Conservation (phyloP, 345 rosid genomes). For the Linum usitatissimum region DNA sequence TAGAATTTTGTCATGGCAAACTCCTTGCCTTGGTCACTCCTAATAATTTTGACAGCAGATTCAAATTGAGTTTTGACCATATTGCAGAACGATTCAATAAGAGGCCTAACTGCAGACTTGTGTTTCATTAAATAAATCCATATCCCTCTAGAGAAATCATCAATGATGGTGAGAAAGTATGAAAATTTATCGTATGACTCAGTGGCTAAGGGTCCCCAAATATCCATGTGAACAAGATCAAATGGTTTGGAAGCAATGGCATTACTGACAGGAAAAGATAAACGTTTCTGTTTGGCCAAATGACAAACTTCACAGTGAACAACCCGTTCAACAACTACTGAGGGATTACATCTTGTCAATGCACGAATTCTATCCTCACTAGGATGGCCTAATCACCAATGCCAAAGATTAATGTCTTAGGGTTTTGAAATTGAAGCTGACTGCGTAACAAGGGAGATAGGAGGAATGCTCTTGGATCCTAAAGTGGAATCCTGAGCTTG, state of each 20-base stretch:
- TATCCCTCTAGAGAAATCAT: not conserved
- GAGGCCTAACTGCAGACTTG: not conserved
- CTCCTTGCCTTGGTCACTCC: not conserved
- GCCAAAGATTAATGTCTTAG: not conserved
- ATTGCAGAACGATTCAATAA: not conserved
- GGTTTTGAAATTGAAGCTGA: not conserved
- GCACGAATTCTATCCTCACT: not conserved
- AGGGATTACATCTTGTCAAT: not conserved
- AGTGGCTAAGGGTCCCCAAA: not conserved
- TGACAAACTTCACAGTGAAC: not conserved
- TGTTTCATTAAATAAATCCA: not conserved
- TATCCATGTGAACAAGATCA: not conserved
- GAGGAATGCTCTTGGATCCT: not conserved
- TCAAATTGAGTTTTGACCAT: not conserved
- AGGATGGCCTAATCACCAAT: not conserved
- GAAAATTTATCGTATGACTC: not conserved
- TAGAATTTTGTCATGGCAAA: not conserved
- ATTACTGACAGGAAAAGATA: not conserved
- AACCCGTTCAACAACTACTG: not conserved
- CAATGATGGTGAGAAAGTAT: not conserved
- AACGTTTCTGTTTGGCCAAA: not conserved
- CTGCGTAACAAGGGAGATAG: not conserved
- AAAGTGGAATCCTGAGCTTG: too few relatives aligned
- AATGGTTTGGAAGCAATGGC: not conserved
- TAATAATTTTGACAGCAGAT: not conserved